Conservation (phyloP, 768 basidiomycete genomes). For the Favolaschia claudopus region DNA sequence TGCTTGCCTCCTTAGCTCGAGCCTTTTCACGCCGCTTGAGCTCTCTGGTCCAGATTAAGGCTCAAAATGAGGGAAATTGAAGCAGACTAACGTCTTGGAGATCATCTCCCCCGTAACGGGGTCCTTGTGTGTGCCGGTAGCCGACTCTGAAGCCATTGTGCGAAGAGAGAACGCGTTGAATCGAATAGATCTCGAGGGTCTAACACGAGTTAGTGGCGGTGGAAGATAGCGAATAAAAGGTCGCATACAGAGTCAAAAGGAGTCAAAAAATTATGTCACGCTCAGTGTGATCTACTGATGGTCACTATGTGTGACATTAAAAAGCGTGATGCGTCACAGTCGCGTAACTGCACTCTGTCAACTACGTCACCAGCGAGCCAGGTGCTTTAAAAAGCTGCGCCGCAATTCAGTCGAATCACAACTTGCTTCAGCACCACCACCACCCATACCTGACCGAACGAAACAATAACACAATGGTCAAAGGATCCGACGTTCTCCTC, state of each 20-base stretch:
- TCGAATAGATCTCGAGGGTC: slow-evolving; percentile 3
- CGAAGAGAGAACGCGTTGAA: slow-evolving; percentile 28
- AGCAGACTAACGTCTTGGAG: slow-evolving; percentile 83
- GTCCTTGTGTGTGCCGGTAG: slow-evolving; percentile 68
- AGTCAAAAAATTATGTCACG: too few species aligned
- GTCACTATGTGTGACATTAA: too few species aligned
- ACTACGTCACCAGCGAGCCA: slow-evolving; percentile 3
- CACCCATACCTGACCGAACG: background rate
- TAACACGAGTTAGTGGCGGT: slow-evolving; percentile 6
- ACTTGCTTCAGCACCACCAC: slow-evolving; percentile 10
- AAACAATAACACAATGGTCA: slow-evolving; percentile 52
- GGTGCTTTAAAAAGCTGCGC: background rate
- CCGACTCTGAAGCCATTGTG: slow-evolving; percentile 54
- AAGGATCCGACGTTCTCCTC: slow-evolving; percentile 77
- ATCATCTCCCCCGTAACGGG: slow-evolving; percentile 95
- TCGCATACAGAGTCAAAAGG: slow-evolving; percentile 20
- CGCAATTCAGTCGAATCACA: too few species aligned
- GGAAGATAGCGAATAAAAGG: slow-evolving; percentile 9
- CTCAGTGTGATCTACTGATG: too few species aligned
- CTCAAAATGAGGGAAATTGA: slow-evolving; percentile 18
- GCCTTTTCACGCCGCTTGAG: slow-evolving; percentile 94
- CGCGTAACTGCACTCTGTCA: background rate
- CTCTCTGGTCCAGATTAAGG: slow-evolving; percentile 62
- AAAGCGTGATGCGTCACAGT: background rate
- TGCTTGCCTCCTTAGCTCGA: slow-evolving; percentile 81